These are phyloP conservation scores for Plasmopara muralis DNA, from an alignment of 352 stramenopile species.

Conservation along the genomic window DNA sequence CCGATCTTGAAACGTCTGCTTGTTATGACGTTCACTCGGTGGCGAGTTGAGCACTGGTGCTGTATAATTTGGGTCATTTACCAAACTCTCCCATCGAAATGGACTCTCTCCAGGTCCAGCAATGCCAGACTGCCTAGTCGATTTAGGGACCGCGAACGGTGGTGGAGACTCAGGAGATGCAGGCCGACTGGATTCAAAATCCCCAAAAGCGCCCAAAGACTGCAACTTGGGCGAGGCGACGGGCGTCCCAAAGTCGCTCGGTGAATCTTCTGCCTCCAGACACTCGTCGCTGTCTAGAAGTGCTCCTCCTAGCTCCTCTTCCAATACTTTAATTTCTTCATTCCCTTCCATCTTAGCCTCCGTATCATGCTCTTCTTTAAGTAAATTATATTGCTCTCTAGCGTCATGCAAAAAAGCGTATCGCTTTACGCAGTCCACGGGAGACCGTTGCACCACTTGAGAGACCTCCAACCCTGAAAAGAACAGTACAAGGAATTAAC, in stretches of 20 bases:
- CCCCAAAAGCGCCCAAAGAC: constrained; percentile 46
- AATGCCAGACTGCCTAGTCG: constrained; percentile 10
- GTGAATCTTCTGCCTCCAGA: constrained; percentile 36
- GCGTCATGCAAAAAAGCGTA: constrained; percentile 62
- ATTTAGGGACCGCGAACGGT: constrained; percentile 50
- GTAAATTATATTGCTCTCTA: constrained; percentile 27
- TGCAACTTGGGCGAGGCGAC: constrained; percentile 50
- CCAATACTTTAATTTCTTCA: constrained; percentile 2
- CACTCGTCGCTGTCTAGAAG: constrained; percentile 28
- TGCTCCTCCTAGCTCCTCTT: constrained; percentile 19
- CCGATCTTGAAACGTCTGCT: constrained; percentile 22
- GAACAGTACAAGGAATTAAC: constrained; percentile 1
- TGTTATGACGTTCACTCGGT: constrained; percentile 24
- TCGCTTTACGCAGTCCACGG: constrained; percentile 76
- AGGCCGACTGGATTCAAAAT: constrained; percentile 32
- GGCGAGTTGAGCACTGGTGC: constrained; percentile 50
- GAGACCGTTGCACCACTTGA: constrained; percentile 41
- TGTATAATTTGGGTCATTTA: constrained; percentile 54
- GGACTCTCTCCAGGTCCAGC: constrained; percentile 31
- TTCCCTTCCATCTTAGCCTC: constrained; percentile 14
- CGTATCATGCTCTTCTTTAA: constrained; percentile 12
- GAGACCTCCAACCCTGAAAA: constrained; percentile 64
- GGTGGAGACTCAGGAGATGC: constrained; percentile 53
- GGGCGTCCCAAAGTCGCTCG: constrained; percentile 58
- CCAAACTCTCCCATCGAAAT: constrained; percentile 59